These are phyloP conservation scores for Scedosporium boydii DNA, from an alignment of 2,329 filamentous ascomycete genomes.

Conservation along the genomic window DNA sequence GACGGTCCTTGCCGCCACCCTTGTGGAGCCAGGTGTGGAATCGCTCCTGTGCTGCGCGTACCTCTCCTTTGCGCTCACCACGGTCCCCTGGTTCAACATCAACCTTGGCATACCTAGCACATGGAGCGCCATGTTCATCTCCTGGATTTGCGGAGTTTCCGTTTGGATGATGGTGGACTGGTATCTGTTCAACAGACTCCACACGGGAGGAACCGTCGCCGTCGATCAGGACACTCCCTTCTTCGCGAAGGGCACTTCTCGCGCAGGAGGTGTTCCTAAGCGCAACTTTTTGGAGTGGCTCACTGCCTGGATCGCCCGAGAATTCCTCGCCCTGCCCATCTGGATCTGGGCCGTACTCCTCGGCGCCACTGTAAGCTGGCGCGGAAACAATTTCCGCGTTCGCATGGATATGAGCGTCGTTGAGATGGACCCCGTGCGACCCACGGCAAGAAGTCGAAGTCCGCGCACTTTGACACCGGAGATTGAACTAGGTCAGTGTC, in stretches of 20 bases:
- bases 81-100: conserved; percentile 52
- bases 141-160: conserved; percentile 58
- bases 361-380: conserved; percentile 81
- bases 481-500: conserved; percentile 9
- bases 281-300: conserved; percentile 64
- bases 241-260: conserved; percentile 50
- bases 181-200: conserved; percentile 62
- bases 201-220: conserved; percentile 62
- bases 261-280: conserved; percentile 28
- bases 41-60: conserved; percentile 75
- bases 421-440: conserved; percentile 20
- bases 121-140: conserved; percentile 54
- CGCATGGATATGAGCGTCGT: conserved; percentile 74
- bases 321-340: conserved; percentile 74
- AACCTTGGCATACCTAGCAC: conserved; percentile 47
- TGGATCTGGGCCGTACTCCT: conserved; percentile 86
- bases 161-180: conserved; percentile 72
- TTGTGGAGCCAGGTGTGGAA: conserved; percentile 90
- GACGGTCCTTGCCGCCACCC: conserved; percentile 78
- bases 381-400: conserved; percentile 74
- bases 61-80: conserved; percentile 69
- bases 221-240: conserved; percentile 62
- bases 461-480: conserved; percentile 9
- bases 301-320: conserved; percentile 74
- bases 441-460: background rate